Conservation (phyloP, 2,329 filamentous ascomycete species). For the Diplocarpon rosae region DNA sequence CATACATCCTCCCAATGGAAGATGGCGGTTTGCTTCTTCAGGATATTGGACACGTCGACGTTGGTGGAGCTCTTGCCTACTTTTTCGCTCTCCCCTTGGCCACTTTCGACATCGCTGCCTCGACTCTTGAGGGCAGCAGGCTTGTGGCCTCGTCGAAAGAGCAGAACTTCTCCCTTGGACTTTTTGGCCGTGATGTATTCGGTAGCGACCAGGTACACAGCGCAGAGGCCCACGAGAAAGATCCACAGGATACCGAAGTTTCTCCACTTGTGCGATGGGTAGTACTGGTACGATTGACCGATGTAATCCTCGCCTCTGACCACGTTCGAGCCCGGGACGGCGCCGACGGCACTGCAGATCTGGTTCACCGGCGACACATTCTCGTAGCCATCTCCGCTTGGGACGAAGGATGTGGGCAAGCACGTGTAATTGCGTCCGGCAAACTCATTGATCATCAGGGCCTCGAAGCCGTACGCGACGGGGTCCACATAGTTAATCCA, state of each 20-base stretch:
- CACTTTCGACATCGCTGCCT: slow-evolving; percentile 12
- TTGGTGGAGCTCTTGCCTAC: slow-evolving; percentile 11
- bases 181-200: slow-evolving; percentile 54
- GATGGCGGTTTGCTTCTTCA: slow-evolving; percentile 21
- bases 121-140: slow-evolving; percentile 12
- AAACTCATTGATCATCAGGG: slow-evolving; percentile 79
- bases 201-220: slow-evolving; percentile 50
- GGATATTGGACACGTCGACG: slow-evolving; percentile 13
- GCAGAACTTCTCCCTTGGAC: slow-evolving; percentile 65
- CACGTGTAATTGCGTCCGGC: slow-evolving; percentile 18
- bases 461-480: slow-evolving; percentile 69
- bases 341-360: slow-evolving; percentile 50
- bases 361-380: slow-evolving; percentile 10
- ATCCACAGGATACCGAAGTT: slow-evolving; percentile 60
- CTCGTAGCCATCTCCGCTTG: slow-evolving; percentile 14
- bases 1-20: slow-evolving; percentile 35
- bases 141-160: slow-evolving; percentile 61
- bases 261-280: slow-evolving; percentile 50
- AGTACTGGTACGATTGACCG: slow-evolving; percentile 43
- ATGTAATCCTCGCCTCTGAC: slow-evolving; percentile 51
- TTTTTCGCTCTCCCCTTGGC: neutral
- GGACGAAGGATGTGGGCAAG: slow-evolving; percentile 12
- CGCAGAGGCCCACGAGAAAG: slow-evolving; percentile 51
- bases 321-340: slow-evolving; percentile 37
- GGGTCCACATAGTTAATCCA: slow-evolving; percentile 60